Evolutionary conservation across 2,329 filamentous ascomycete genomes (phyloP), one percentile per base, ranked within the genome.

Genomic region (Lojkania enalia): DNA sequence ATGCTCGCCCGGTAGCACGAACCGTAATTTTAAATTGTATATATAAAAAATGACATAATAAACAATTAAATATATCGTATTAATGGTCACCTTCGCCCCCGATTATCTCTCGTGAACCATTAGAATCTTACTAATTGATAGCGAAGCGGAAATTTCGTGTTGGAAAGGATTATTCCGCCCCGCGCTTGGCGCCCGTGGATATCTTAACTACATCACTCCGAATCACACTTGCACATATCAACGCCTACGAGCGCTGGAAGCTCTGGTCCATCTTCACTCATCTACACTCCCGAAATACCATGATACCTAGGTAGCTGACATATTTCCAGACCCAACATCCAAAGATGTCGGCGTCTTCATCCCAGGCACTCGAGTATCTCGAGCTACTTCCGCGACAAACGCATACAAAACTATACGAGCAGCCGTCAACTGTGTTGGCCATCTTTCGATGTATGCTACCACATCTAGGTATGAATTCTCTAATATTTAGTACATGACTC

Each of bases 391-490:
- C 88, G 38, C 90, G 91, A 53, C 90, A 88, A 31, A 95, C 90
- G 25, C 96, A 97, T 71, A 83, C 84, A 67, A 87, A 89, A 71
- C 81, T 99, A 35, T 99, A 99, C 78, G 87, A 91, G 74, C 91
- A 96, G 77, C 94, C 94, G 20, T 95, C 92, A 31, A 96, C 94
- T 1, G 88, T 91, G 27, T 84, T 99, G 55, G 94, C 94, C 56
- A 91, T 99, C 63, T 97, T 97, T 70, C 84, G 94, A 57, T 91
- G 94, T 74, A 96, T 99, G 90, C 81, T 99, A 46, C 90, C 94
- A 46, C 88, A 95, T 64, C 75, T 97, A 50, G 90, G 88, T 91
- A 77, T 63, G 42, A n/a, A n/a, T 32, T 42, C 4, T 20, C 25
- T 9, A 27, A 27, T 7, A 7, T 27, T 9, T 13, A 15, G 3